A percentile compares a stretch with the other conserved stretches of the same genome.
phyloP scores from a whole-genome alignment of 2,329 filamentous ascomycete genomes.

The Scolecobasidium constrictum region DNA sequence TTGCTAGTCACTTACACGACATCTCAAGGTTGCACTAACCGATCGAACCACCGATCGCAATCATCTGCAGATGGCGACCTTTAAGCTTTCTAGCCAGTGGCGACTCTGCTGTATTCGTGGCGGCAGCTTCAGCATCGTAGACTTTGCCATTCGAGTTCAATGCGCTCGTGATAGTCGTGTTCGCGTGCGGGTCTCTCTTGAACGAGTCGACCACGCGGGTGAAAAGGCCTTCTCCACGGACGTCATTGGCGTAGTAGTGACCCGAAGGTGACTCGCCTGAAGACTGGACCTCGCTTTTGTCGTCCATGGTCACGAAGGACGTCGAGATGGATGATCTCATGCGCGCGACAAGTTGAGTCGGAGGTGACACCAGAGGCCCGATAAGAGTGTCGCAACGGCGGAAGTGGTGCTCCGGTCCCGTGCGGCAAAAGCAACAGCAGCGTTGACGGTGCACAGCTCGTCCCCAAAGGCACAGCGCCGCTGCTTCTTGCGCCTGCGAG shows the following conservation, averaged over 20 bases:
- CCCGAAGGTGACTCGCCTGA: background rate
- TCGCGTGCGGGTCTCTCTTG: conserved; percentile 49
- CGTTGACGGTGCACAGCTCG: too few relatives aligned
- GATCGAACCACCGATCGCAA: conserved; percentile 78
- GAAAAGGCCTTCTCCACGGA: background rate
- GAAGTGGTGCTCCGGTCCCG: too few relatives aligned
- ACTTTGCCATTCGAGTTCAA: conserved; percentile 42
- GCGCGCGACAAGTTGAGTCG: too few relatives aligned
- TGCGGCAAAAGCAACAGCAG: too few relatives aligned
- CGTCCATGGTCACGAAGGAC: too few relatives aligned
- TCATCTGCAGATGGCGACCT: conserved; percentile 77
- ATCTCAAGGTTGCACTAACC: conserved; percentile 40
- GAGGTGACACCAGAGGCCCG: too few relatives aligned
- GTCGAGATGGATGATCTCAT: too few relatives aligned
- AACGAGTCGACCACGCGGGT: conserved; percentile 49
- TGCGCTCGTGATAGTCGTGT: conserved; percentile 33
- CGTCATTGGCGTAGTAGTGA: background rate
- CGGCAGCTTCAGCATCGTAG: conserved; percentile 53
- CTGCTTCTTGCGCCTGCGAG: too few relatives aligned
- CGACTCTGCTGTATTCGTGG: conserved; percentile 55
- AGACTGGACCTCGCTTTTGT: background rate
- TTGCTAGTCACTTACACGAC: background rate
- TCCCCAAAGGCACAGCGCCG: too few relatives aligned
- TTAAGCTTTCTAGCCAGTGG: conserved; percentile 56
- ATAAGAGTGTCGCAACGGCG: too few relatives aligned